Evolutionary conservation across 352 stramenopile species (phyloP).

Genomic region (Achlya hypogyna): DNA sequence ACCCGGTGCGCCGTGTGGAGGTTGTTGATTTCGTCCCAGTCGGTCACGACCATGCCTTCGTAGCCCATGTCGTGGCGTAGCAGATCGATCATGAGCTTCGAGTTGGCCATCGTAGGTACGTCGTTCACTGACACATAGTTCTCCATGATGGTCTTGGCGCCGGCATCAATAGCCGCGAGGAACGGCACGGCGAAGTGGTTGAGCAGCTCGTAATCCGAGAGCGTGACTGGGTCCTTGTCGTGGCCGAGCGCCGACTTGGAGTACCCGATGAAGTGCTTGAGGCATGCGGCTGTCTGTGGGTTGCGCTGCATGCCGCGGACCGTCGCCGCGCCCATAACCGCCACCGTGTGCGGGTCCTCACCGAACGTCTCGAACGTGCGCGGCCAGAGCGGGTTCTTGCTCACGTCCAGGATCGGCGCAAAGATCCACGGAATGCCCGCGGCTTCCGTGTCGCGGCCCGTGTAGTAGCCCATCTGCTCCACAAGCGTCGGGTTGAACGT

Average conservation of each 20-base stretch:
- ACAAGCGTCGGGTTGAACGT: slow-evolving; percentile 83
- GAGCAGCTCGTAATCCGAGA: slow-evolving; percentile 55
- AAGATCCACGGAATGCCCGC: slow-evolving; percentile 90
- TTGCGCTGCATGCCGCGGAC: slow-evolving; percentile 76
- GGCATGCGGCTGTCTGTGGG: slow-evolving; percentile 59
- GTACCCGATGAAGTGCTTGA: slow-evolving; percentile 87
- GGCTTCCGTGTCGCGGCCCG: slow-evolving; percentile 75
- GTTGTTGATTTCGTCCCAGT: slow-evolving; percentile 89
- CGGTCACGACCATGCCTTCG: slow-evolving; percentile 83
- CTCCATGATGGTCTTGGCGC: slow-evolving; percentile 86
- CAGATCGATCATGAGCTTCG: slow-evolving; percentile 61
- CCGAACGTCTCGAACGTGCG: slow-evolving; percentile 92
- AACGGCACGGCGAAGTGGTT: slow-evolving; percentile 75
- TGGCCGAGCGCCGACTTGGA: slow-evolving; percentile 54
- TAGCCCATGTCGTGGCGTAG: slow-evolving; percentile 85
- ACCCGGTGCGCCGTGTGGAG: slow-evolving; percentile 75
- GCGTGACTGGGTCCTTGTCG: slow-evolving; percentile 60
- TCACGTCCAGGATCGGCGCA: slow-evolving; percentile 76
- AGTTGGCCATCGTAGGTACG: slow-evolving; percentile 77
- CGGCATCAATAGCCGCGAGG: slow-evolving; percentile 48
- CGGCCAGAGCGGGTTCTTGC: slow-evolving; percentile 75
- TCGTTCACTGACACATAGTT: slow-evolving; percentile 85
- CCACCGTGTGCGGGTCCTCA: slow-evolving; percentile 76
- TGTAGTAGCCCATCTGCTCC: slow-evolving; percentile 55
- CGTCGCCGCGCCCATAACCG: slow-evolving; percentile 53